Conservation (phyloP, 1,284 basidiomycete genomes). For the Omphalotus olearius region DNA sequence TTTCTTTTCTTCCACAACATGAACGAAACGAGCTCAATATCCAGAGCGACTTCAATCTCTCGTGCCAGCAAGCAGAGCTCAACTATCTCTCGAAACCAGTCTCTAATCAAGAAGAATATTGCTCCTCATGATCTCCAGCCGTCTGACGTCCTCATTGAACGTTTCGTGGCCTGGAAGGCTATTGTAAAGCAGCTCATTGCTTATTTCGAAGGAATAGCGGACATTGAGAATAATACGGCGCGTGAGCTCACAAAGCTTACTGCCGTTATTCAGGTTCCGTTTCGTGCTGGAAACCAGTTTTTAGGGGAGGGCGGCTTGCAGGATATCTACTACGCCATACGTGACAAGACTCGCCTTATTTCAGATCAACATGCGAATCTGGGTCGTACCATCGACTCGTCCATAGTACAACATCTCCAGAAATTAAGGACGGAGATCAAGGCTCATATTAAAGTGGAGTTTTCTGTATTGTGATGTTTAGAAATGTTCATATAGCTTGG, state of each 20-base stretch:
- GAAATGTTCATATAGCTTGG: neutral
- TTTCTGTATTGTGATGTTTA: slow-evolving; percentile 17
- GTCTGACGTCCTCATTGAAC: slow-evolving; percentile 95
- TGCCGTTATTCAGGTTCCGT: slow-evolving; percentile 98
- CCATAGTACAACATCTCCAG: slow-evolving; percentile 96
- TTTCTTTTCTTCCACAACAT: too few relatives aligned
- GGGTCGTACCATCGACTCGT: slow-evolving; percentile 93
- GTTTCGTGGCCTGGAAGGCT: slow-evolving; percentile 89
- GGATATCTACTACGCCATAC: slow-evolving; percentile 92
- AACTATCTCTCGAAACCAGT: slow-evolving; percentile 71
- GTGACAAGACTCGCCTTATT: slow-evolving; percentile 91
- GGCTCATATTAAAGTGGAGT: slow-evolving; percentile 84
- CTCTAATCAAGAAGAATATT: slow-evolving; percentile 88
- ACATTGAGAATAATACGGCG: slow-evolving; percentile 94
- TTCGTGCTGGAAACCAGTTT: slow-evolving; percentile 93
- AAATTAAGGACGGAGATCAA: slow-evolving; percentile 95
- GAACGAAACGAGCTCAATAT: slow-evolving; percentile 21
- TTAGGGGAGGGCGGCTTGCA: slow-evolving; percentile 89
- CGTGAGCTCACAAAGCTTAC: slow-evolving; percentile 93
- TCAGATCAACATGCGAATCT: slow-evolving; percentile 97
- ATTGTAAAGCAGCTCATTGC: slow-evolving; percentile 95
- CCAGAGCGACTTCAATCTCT: slow-evolving; percentile 68
- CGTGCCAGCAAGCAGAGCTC: slow-evolving; percentile 61
- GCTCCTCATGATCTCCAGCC: slow-evolving; percentile 89
- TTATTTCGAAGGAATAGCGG: slow-evolving; percentile 87